phyloP scores from a whole-genome alignment of 768 basidiomycete species.

The Boletus huronensis region DNA sequence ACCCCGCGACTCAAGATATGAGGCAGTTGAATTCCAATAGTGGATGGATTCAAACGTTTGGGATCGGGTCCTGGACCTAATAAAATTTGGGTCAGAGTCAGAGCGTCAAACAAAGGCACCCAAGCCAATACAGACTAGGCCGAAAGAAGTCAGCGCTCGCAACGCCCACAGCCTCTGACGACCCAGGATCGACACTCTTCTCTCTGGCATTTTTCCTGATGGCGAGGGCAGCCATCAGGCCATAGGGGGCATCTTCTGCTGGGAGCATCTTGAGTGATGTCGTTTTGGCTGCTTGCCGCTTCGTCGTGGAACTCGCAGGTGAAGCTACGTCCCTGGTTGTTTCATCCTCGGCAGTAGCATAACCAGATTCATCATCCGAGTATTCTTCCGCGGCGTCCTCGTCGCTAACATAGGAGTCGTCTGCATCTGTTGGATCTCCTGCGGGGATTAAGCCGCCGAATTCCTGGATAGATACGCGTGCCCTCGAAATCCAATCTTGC shows the following conservation, averaged over 20 bases:
- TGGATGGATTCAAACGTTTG: slow-evolving; percentile 36
- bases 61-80: slow-evolving; percentile 44
- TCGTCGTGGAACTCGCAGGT: slow-evolving; percentile 34
- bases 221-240: slow-evolving; percentile 67
- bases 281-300: slow-evolving; percentile 36
- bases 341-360: slow-evolving; percentile 22
- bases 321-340: slow-evolving; percentile 26
- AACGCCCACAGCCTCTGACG: slow-evolving; percentile 56
- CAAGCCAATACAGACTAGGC: slow-evolving; percentile 43
- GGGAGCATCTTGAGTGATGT: slow-evolving; percentile 56
- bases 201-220: slow-evolving; percentile 43
- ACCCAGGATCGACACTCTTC: slow-evolving; percentile 42
- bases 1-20: slow-evolving; percentile 63
- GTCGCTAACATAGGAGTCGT: slow-evolving; percentile 33
- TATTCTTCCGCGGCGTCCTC: slow-evolving; percentile 36
- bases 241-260: slow-evolving; percentile 61
- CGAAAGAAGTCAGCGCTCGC: slow-evolving; percentile 68
- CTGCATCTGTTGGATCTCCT: slow-evolving; percentile 54
- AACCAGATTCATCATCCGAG: slow-evolving; percentile 37
- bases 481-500: slow-evolving; percentile 75
- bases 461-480: slow-evolving; percentile 62
- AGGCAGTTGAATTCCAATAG: slow-evolving; percentile 50
- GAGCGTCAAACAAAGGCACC: neutral
- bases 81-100: neutral
- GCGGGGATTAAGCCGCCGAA: slow-evolving; percentile 66